Conservation (phyloP, 495 filamentous ascomycete genomes). For the Gamarada debralockiae region DNA sequence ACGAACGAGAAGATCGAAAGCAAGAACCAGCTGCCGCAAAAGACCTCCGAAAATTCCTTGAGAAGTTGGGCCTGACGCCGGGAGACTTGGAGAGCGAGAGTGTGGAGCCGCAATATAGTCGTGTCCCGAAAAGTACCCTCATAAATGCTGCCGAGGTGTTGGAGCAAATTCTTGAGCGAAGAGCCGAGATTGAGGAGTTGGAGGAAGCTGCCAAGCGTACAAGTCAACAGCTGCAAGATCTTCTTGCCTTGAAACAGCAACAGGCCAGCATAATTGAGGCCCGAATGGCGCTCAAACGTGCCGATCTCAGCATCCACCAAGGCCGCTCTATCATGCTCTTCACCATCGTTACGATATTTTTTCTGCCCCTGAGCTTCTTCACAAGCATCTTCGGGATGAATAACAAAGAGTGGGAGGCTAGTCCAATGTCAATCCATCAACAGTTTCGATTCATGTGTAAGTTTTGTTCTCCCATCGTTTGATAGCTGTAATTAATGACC, state of each 20-base stretch:
- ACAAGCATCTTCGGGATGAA: constrained; percentile 42
- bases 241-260: constrained; percentile 13
- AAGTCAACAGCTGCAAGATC: constrained; percentile 2
- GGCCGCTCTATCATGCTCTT: constrained; percentile 36
- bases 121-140: too few relatives aligned
- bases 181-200: too few relatives aligned
- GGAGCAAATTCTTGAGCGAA: too few relatives aligned
- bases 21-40: too few relatives aligned
- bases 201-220: too few relatives aligned
- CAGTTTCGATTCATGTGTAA: neutral
- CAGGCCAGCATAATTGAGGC: constrained; percentile 17
- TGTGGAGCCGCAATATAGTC: too few relatives aligned
- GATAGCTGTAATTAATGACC: too few relatives aligned
- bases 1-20: too few relatives aligned
- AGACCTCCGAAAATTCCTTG: too few relatives aligned
- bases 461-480: neutral
- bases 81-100: too few relatives aligned
- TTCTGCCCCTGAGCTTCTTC: constrained; percentile 34
- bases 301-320: constrained; percentile 8
- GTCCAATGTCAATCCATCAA: neutral
- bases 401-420: constrained; percentile 33
- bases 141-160: too few relatives aligned
- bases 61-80: too few relatives aligned
- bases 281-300: constrained; percentile 3
- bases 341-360: constrained; percentile 26